Percentiles rank a stretch among this genome's conserved stretches.
Evolutionary conservation across 305 asterid genomes (phyloP).

Genomic region (Fraxinus sp.): DNA sequence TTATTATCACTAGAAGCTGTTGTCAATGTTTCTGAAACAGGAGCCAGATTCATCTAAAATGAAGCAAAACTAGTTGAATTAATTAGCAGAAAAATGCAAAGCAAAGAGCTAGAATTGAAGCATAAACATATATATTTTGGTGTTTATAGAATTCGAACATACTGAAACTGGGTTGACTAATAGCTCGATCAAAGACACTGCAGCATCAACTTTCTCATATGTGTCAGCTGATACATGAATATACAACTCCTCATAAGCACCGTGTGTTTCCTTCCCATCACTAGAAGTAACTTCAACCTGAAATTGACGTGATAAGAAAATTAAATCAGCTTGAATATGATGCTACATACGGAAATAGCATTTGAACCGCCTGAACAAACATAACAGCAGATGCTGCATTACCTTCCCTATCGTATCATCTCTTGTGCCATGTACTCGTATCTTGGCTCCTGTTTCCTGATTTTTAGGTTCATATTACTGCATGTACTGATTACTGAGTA

Average conservation of each 20-base stretch:
- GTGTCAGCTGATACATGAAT: conserved; percentile 84
- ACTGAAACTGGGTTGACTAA: conserved; percentile 79
- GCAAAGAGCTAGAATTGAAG: background rate
- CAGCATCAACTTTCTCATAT: conserved; percentile 85
- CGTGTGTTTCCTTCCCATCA: conserved; percentile 47
- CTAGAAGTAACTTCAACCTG: conserved; percentile 66
- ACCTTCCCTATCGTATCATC: conserved; percentile 63
- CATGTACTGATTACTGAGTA: conserved; percentile 10
- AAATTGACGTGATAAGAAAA: conserved; percentile 7
- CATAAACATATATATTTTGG: conserved; percentile 5
- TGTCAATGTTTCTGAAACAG: conserved; percentile 44
- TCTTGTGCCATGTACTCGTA: conserved; percentile 72
- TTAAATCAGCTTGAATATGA: conserved; percentile 6
- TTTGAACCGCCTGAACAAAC: background rate
- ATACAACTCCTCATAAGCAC: conserved; percentile 61
- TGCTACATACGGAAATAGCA: background rate
- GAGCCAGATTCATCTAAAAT: conserved; percentile 52
- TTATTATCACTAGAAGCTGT: conserved; percentile 34
- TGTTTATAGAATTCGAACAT: conserved; percentile 30
- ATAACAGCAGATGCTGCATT: conserved; percentile 22
- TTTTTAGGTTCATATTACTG: conserved; percentile 21
- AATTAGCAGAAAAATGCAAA: background rate
- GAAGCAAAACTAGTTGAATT: conserved; percentile 10
- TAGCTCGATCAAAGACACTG: conserved; percentile 80
- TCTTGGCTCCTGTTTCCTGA: conserved; percentile 95